Evolutionary conservation across 1,284 basidiomycete genomes (phyloP), one percentile per base, ranked within the genome.

Genomic region (Exobasidium rhododendri): DNA sequence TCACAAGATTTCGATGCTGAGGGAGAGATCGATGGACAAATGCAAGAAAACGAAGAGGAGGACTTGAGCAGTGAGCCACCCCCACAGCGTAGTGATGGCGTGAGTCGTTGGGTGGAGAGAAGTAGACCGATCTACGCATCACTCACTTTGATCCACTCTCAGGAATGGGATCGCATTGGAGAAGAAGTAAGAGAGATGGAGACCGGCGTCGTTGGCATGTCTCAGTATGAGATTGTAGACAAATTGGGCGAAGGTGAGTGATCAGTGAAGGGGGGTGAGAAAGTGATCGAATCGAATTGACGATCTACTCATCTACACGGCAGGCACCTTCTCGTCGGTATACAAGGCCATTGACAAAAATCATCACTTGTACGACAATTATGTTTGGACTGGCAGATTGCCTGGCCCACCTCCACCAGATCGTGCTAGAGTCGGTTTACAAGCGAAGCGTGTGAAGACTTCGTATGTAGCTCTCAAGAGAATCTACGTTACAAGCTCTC

Each of bases 311-410:
- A 11, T 24, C 59, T 28, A 24, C n/a, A 61, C 56, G 14, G 14
- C 58, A 84, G 92, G 94, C 26, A 99, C 94, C 1, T 99, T 99
- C 81, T 97, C 94, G 0, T 94, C 93, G 7, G 94, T 99, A 10
- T 99, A 97, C 85, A 97, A 98, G 75, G 94, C 94, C 0, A 82
- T 94, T 68, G 94, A 98, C 81, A 76, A 89, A 40, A 82, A 85
- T 62, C 87, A 89, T 76, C 86, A 90, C 72, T 80, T 83, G 46
- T 94, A 88, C 85, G 85, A 92, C 81, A 97, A 97, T 79, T 74
- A 82, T 7, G 83, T 86, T 20, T 97, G 94, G 94, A 58, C 67
- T 30, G n/a, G 28, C 10, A 47, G 28, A 30, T 29, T 52, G 6
- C 57, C 57, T n/a, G 47, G 47, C 22, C 56, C 56, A 24, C 56